Percentiles rank a stretch among this genome's conserved stretches.
These are phyloP conservation scores for Dujonia santamariae DNA, from an alignment of 1,139 yeast genomes.

Conservation along the genomic window DNA sequence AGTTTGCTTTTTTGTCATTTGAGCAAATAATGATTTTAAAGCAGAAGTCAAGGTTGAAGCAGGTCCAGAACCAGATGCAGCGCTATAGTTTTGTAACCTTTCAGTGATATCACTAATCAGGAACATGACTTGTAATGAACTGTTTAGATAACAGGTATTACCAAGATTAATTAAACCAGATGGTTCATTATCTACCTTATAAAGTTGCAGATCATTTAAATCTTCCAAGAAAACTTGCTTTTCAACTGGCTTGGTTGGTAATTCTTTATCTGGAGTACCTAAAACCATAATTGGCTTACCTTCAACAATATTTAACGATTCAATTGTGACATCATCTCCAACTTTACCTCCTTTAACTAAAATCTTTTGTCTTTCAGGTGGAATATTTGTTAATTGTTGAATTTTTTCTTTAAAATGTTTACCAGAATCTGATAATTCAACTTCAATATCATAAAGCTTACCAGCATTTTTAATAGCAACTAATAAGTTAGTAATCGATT, in stretches of 20 bases:
- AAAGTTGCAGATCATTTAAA: constrained; percentile 44
- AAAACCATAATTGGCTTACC: constrained; percentile 79
- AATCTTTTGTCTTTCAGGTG: constrained; percentile 84
- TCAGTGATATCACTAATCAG: constrained; percentile 58
- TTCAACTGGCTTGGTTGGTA: constrained; percentile 58
- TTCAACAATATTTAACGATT: constrained; percentile 49
- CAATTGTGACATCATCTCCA: constrained; percentile 53
- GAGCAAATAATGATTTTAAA: constrained; percentile 42
- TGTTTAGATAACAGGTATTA: constrained; percentile 91
- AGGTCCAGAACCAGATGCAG: constrained; percentile 7
- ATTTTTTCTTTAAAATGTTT: constrained; percentile 69
- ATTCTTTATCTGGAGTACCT: constrained; percentile 79
- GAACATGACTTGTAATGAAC: constrained; percentile 79
- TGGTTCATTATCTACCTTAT: constrained; percentile 51
- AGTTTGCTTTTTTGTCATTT: constrained; percentile 46
- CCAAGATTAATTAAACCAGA: constrained; percentile 87
- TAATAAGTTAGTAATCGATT: constrained; percentile 16
- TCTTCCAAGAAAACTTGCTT: constrained; percentile 70
- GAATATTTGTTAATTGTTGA: constrained; percentile 72
- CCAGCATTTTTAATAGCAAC: constrained; percentile 82
- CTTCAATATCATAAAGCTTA: constrained; percentile 67
- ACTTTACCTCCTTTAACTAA: constrained; percentile 88
- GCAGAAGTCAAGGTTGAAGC: constrained; percentile 18
- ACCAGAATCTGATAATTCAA: constrained; percentile 58
- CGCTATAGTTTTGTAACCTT: constrained; percentile 21